These are phyloP conservation scores for Euphorbia pulcherrima DNA, from an alignment of 345 rosid genomes.

Conservation along the genomic window DNA sequence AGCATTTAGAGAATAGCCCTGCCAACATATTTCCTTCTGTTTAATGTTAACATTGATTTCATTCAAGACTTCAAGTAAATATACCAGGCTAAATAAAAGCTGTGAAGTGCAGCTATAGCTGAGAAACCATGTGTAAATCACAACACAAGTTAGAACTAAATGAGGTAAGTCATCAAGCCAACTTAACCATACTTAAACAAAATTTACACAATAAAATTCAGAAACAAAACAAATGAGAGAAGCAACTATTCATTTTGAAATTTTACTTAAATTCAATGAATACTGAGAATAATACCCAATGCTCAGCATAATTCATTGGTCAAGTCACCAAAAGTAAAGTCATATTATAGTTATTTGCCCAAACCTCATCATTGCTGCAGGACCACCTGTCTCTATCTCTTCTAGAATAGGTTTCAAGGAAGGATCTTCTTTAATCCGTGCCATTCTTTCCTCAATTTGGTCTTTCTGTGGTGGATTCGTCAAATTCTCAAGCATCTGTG, in stretches of 20 bases:
- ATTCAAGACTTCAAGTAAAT: background rate
- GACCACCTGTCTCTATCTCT: slow-evolving; percentile 89
- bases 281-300: too few relatives aligned
- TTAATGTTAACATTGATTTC: background rate
- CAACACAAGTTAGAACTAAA: background rate
- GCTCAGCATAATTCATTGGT: background rate
- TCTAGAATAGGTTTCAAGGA: slow-evolving; percentile 80
- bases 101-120: background rate
- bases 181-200: background rate
- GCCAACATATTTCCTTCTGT: background rate
- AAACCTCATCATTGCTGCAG: slow-evolving; percentile 94
- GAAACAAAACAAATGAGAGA: background rate
- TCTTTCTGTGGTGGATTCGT: slow-evolving; percentile 75
- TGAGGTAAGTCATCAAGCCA: background rate
- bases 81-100: background rate
- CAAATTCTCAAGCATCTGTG: slow-evolving; percentile 80
- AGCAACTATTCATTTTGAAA: too few relatives aligned
- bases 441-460: slow-evolving; percentile 85
- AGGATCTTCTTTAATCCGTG: slow-evolving; percentile 78
- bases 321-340: background rate
- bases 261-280: background rate
- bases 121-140: background rate
- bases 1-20: background rate
- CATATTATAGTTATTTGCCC: slow-evolving; percentile 14
- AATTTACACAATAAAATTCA: too few relatives aligned